Evolutionary conservation across 1,284 basidiomycete species (phyloP).

Genomic region (Rhodotorula glutinis): DNA sequence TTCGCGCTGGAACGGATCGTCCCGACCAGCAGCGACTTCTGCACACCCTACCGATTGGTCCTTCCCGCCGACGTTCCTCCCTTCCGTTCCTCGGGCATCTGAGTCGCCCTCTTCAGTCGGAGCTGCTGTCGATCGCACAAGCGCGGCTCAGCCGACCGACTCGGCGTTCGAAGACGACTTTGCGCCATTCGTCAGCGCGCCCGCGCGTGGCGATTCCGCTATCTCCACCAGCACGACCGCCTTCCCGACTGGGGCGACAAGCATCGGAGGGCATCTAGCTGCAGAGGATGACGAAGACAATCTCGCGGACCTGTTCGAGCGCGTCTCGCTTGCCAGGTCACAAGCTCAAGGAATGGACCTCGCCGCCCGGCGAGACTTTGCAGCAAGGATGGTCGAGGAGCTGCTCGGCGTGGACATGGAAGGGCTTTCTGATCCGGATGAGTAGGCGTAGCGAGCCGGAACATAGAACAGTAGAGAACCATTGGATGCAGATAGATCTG

Average conservation of each 20-base stretch:
- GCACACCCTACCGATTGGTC: neutral
- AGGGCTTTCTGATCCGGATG: too few species aligned
- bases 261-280: too few species aligned
- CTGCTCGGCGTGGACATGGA: neutral
- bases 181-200: constrained; percentile 23
- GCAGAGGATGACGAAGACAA: neutral
- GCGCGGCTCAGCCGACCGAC: neutral
- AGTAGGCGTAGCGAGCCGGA: too few species aligned
- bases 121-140: neutral
- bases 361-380: constrained; percentile 21
- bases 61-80: constrained; percentile 17
- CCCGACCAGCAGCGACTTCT: constrained; percentile 35
- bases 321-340: neutral
- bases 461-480: too few species aligned
- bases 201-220: neutral
- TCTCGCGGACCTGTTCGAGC: constrained; percentile 1
- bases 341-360: neutral
- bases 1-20: constrained; percentile 49
- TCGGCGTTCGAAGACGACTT: constrained; percentile 36
- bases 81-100: neutral
- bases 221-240: too few species aligned
- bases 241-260: too few species aligned
- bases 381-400: constrained; percentile 17
- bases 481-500: too few species aligned
- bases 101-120: too few species aligned